Evolutionary conservation across 441 rosid species (phyloP).

Genomic region (Cnidoscolus chayamansa): DNA sequence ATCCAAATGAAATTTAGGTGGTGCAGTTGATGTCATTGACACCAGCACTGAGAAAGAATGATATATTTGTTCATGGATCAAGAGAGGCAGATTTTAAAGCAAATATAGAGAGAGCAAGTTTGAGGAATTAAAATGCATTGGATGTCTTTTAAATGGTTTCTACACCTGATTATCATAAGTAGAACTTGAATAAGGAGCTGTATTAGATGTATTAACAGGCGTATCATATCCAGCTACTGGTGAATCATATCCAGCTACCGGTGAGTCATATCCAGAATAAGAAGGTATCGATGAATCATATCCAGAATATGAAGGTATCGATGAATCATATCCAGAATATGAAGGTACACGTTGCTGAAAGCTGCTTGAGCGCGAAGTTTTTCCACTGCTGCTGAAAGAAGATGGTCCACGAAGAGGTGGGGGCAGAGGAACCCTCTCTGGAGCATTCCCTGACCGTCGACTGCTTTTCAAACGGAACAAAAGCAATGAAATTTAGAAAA

Average conservation of each 20-base stretch:
- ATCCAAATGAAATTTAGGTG: background rate
- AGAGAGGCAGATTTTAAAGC: no score
- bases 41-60: background rate
- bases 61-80: no score
- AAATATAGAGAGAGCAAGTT: no score
- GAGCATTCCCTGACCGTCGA: slow-evolving; percentile 42
- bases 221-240: slow-evolving; percentile 42
- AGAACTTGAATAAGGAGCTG: slow-evolving; percentile 46
- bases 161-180: slow-evolving; percentile 60
- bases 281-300: background rate
- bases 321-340: slow-evolving; percentile 34
- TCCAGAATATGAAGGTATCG: slow-evolving; percentile 24
- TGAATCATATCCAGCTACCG: slow-evolving; percentile 35
- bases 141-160: background rate
- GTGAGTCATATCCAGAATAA: background rate
- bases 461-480: slow-evolving; percentile 28
- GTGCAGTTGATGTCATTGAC: no score
- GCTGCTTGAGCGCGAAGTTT: slow-evolving; percentile 48
- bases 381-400: slow-evolving; percentile 41
- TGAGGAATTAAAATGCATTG: no score
- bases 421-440: slow-evolving; percentile 69
- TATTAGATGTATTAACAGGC: slow-evolving; percentile 36
- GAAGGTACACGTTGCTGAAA: slow-evolving; percentile 46
- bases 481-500: slow-evolving; percentile 13
- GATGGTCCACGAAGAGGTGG: slow-evolving; percentile 60